Evolutionary conservation across 345 rosid species (phyloP), one percentile per base, ranked within the genome.

Genomic region (Populus simonii): DNA sequence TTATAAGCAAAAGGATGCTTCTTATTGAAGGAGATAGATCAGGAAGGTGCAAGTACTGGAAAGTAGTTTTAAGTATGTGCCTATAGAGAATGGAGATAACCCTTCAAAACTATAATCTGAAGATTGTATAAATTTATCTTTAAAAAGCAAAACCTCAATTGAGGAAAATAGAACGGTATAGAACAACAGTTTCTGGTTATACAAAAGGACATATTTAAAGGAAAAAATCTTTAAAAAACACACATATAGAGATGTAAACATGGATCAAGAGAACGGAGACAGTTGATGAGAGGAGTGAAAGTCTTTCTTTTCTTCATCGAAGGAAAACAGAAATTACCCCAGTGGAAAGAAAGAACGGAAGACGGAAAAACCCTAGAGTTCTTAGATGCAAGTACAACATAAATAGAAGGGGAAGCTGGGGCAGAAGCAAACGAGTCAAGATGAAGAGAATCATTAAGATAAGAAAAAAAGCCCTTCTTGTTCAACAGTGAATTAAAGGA

Each of bases 401-500:
- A 23, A 3, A 59, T 5, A 23, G 65, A 59, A 12, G 29, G 29
- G 11, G 27, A 11, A n/a, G 12, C 6, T 1, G 15, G 8, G 3
- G 15, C 16, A 9, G 29, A 3, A n/a, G 59, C 2, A 7, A 7
- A 7, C 36, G n/a, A 20, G 23, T 20, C 0, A 17, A 20, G 5
- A 9, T 49, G 80, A 17, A 36, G 72, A 70, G 82, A 62, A 77
- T 70, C 45, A 65, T 72, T 1, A 69, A 5, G 25, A 66, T 73
- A 84, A 79, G 15, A 9, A 20, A 47, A 16, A 27, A 1, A 57
- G 70, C 66, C 74, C 73, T 68, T 51, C 59, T 59, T 13, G 68
- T 63, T 68, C 38, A 82, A 77, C 80, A 80, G 82, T 82, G 79
- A 85, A 81, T 81, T 76, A 68, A 82, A 85, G 77, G 77, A 73